Evolutionary conservation across 2,329 filamentous ascomycete species (phyloP), one percentile per base, ranked within the genome.

Genomic region (Mariannaea sp.): DNA sequence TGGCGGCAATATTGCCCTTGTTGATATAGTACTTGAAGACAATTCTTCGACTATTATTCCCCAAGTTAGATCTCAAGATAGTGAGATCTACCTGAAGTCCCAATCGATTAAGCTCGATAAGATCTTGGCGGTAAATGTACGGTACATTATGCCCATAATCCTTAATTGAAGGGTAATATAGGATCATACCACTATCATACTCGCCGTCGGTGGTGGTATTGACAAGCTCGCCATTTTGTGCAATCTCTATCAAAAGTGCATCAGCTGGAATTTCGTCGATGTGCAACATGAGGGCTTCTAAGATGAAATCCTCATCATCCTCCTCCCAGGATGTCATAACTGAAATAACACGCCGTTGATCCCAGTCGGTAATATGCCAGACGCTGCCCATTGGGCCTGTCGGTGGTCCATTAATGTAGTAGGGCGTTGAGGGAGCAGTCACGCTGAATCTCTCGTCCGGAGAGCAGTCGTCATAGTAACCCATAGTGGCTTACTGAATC

Each of bases 1-100:
- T 43, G 20, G 20, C 47, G 2, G 39, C n/a, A 9, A 59, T 12
- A 35, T 52, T 32, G 53, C 13, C 65, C 57, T 8, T 40, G 19
- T 65, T 17, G 17, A 69, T 66, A 55, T 67, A 70, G 48, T 73
- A 73, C 46, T 74, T 73, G 58, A 73, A 73, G 3, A 67, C 68
- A 20, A 65, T 29, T 29, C 26, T 29, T 12, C 12, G 7, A 7
- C 12, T 12, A 29, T 29, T 12, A 12, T 7, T 12, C 26, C 26
- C 26, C 12, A 29, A 12, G 12, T 29, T 12, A 29, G 26, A 29
- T 29, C 12, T 29, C 26, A 29, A 29, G 26, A 29, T 29, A 12
- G 26, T 29, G 12, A 29, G 26, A 29, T 29, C 26, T 12, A 29
- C 26, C 26, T 29, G 26, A 29, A 29, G 26, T 29, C 26, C 26